Base-by-base conservation (phyloP, 768 basidiomycete genomes). In the Boletus insuetus region DNA sequence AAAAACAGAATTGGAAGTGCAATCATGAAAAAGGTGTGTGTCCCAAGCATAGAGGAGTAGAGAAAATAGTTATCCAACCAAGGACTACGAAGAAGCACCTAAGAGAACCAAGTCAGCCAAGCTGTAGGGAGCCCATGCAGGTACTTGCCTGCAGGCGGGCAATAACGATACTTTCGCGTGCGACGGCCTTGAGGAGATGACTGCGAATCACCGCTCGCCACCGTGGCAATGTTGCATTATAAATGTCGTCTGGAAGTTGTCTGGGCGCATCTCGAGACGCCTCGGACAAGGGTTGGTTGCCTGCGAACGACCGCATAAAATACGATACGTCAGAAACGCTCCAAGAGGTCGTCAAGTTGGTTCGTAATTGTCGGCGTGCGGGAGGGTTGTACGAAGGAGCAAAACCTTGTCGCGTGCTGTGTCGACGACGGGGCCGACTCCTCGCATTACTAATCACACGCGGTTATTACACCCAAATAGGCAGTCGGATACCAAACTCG, bases 21-120 rank as follows among this genome's bases (percentile, higher is more conserved):
- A 32, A 84, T 82, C 88, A 96, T 92, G 79, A 98, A 98, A 74
- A 94, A 98, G 0, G 89, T 93, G 63, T 94, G 93, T 1, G 91
- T 92, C 0, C 83, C 93, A 11, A 92, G 75, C 0, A 86, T 79
- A 0, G 89, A 91, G 0, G 88, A 84, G 58, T 94, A 88, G 32
- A 94, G 82, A 65, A 95, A 94, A 64, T 91, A 95, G 1, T 75
- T 73, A 65, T 95, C 93, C 22, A 91, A 73, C 77, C 80, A 85
- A 3, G 87, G 80, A 6, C 76, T 77, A 7, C 88, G 82, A 26
- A 91, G 76, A 6, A 67, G 69, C 10, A 76, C 67, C 89, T 83
- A 58, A 16, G 19, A 34, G 38, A 3, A 40, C 54, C 22, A 32
- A 64, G 60, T 64, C 38, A 64, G 54, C 24, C 26, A 41, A 43